A percentile compares a stretch with the other conserved stretches of the same genome.
Evolutionary conservation across 2,329 filamentous ascomycete genomes (phyloP).

Genomic region (Aspergillus sojae): DNA sequence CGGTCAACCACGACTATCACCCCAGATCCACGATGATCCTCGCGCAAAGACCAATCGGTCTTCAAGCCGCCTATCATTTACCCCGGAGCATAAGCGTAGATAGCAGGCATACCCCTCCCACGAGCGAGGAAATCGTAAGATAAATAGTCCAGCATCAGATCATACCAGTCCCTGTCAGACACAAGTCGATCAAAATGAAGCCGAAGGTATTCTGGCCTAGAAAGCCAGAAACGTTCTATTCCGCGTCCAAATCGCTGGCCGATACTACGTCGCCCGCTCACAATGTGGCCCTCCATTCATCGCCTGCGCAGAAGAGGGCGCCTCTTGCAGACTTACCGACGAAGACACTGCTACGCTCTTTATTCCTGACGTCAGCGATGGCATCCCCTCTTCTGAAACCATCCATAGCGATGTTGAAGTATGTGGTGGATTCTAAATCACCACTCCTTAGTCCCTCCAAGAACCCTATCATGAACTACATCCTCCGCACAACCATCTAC

Average conservation of each 20-base stretch:
- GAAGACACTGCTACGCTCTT: conserved; percentile 19
- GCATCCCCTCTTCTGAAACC: conserved; percentile 23
- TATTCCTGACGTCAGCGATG: conserved; percentile 25
- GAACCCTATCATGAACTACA: conserved; percentile 42
- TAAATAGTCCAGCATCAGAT: conserved; percentile 3
- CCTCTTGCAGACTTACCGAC: conserved; percentile 24
- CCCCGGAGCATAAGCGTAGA: neutral
- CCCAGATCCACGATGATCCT: neutral
- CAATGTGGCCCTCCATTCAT: conserved; percentile 3
- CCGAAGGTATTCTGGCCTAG: conserved; percentile 5
- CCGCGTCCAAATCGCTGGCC: neutral
- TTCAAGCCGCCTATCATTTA: conserved; percentile 1
- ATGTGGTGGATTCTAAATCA: conserved; percentile 41
- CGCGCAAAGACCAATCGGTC: conserved; percentile 10
- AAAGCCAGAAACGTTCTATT: conserved; percentile 3
- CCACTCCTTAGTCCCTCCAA: conserved; percentile 44
- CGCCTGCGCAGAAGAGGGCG: conserved; percentile 38
- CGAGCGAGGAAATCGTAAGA: neutral
- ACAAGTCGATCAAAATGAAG: neutral
- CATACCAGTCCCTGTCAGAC: neutral
- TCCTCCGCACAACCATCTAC: conserved; percentile 45
- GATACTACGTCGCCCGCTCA: conserved; percentile 8
- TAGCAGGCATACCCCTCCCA: conserved; percentile 1
- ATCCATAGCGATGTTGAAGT: conserved; percentile 30
- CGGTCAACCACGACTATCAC: neutral